Evolutionary conservation across 768 basidiomycete species (phyloP), one percentile per base, ranked within the genome.

Genomic region (Tulasnella sp.): DNA sequence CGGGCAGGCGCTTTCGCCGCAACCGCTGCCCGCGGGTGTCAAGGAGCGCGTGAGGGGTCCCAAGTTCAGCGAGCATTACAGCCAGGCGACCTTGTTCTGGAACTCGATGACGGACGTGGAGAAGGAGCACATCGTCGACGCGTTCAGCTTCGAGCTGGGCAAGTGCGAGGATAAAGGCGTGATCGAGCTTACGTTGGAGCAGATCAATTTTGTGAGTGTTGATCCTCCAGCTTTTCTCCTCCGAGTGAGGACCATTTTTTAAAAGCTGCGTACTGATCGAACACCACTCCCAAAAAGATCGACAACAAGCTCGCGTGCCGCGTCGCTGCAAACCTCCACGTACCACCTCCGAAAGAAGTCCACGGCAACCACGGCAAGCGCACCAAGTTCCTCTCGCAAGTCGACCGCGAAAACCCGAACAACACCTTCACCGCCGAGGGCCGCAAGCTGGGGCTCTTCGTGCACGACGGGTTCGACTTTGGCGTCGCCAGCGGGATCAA

Each of bases 81-180:
- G 85, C 79, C 96, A 97, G 83, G 80, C 90, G 11, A 91, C 92
- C 81, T 87, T 96, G 3, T 97, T 96, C 89, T 92, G 90, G 86
- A 96, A 97, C 86, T 96, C 95, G 8, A 89, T 97, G 73, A 83
- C 89, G 1, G 83, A 87, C 0, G 84, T 90, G 79, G 96, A 97
- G 87, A 91, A 92, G 86, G 81, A 86, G n/a, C 94, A 96, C 85
- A 87, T 96, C 42, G 86, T 91, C 75, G 84, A 86, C 5, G 95
- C 94, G 6, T 88, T 94, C 80, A 90, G 91, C 18, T 97, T 97
- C 85, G 96, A 96, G 86, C 88, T 97, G 46, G 91, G 91, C 80
- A 94, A 96, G 84, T 94, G 93, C 85, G 92, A 94, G 77, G 94
- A 96, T 83, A 89, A 90, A 0, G 85, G 87, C 2, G 93, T 97